phyloP scores from a whole-genome alignment of 108 stramenopile genomes.

The Fragilaria crotonensis region DNA sequence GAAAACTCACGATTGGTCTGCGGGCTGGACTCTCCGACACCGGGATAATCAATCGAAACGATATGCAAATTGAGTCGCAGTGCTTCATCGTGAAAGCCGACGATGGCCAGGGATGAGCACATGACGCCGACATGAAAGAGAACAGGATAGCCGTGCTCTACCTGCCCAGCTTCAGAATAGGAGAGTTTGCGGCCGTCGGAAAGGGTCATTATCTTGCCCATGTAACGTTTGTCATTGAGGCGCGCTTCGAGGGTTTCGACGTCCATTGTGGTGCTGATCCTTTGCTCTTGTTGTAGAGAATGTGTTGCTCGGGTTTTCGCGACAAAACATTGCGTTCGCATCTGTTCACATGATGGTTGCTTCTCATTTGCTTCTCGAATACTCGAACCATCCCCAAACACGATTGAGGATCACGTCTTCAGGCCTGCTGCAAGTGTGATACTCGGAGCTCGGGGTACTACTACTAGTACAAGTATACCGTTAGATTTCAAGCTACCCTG shows the following conservation, averaged over 20 bases:
- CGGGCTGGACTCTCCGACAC: constrained; percentile 22
- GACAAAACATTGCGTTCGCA: no score
- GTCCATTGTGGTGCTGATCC: no score
- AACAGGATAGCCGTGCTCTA: constrained; percentile 18
- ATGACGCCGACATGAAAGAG: constrained; percentile 25
- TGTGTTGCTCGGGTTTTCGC: no score
- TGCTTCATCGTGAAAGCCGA: constrained; percentile 16
- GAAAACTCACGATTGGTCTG: constrained; percentile 9
- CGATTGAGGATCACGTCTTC: no score
- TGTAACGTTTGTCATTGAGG: background rate
- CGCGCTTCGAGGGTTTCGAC: background rate
- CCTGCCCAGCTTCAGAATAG: constrained; percentile 21
- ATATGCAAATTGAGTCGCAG: constrained; percentile 16
- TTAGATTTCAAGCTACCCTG: no score
- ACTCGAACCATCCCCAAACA: no score
- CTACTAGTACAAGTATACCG: no score
- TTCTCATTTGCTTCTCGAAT: no score
- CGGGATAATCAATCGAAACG: constrained; percentile 22
- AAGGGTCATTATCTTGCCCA: constrained; percentile 11
- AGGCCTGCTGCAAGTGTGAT: no score
- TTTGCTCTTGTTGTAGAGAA: no score
- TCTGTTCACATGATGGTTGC: no score
- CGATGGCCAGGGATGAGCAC: constrained; percentile 18
- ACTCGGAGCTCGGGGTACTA: no score
- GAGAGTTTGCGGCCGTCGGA: constrained; percentile 20